phyloP scores from a whole-genome alignment of 805 yeast species.

The Maudiozyma barnettii region DNA sequence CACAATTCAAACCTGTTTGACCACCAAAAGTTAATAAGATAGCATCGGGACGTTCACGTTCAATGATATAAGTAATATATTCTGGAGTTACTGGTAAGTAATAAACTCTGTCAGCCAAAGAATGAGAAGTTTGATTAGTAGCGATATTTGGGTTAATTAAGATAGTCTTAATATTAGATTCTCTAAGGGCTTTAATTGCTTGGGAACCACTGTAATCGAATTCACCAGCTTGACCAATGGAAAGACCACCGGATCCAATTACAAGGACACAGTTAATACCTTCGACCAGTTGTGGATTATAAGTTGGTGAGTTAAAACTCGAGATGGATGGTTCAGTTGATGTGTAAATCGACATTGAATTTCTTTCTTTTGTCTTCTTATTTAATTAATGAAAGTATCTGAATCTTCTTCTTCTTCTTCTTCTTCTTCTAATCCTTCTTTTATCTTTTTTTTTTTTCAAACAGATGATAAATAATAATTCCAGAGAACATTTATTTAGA shows the following conservation, averaged over 20 bases:
- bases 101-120: slow-evolving; percentile 90
- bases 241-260: slow-evolving; percentile 94
- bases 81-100: slow-evolving; percentile 95
- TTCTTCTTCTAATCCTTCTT: neutral
- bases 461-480: too few relatives aligned
- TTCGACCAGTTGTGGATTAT: slow-evolving; percentile 26
- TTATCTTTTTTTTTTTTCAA: neutral
- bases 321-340: slow-evolving; percentile 25
- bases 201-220: slow-evolving; percentile 96
- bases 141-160: slow-evolving; percentile 94
- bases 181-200: slow-evolving; percentile 91
- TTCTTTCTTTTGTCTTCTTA: neutral
- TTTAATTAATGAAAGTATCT: too few relatives aligned
- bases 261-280: slow-evolving; percentile 52
- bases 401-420: neutral
- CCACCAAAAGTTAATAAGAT: slow-evolving; percentile 96
- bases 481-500: too few relatives aligned
- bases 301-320: slow-evolving; percentile 22
- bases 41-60: slow-evolving; percentile 94
- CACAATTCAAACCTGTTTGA: slow-evolving; percentile 94
- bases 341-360: slow-evolving; percentile 19
- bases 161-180: slow-evolving; percentile 76
- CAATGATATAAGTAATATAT: slow-evolving; percentile 88
- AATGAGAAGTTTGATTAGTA: slow-evolving; percentile 91
- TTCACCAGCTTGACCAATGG: slow-evolving; percentile 98